These are phyloP conservation scores for Sinapis alba DNA, from an alignment of 441 rosid genomes.

Conservation along the genomic window DNA sequence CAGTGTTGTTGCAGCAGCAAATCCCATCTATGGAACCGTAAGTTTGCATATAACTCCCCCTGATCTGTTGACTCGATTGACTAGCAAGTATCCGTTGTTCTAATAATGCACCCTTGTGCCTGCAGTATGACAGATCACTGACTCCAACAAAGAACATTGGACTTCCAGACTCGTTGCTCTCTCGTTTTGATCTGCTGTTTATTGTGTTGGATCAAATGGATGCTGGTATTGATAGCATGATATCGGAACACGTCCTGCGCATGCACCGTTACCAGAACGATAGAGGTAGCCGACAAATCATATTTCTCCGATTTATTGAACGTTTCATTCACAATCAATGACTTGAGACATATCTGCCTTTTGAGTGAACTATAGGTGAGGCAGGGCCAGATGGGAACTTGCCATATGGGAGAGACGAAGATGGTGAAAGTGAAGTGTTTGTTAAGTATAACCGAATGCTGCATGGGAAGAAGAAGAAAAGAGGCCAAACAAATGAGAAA, in stretches of 20 bases:
- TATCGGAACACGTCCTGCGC: slow-evolving; percentile 94
- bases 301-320: neutral
- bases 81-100: neutral
- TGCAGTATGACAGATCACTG: slow-evolving; percentile 94
- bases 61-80: slow-evolving; percentile 14
- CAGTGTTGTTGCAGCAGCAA: slow-evolving; percentile 99
- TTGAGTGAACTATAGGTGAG: slow-evolving; percentile 54
- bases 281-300: slow-evolving; percentile 57
- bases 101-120: slow-evolving; percentile 21
- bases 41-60: slow-evolving; percentile 36
- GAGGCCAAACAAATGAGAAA: slow-evolving; percentile 69
- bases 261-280: slow-evolving; percentile 85
- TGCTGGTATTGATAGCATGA: slow-evolving; percentile 82
- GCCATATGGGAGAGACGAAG: slow-evolving; percentile 81
- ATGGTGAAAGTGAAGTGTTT: slow-evolving; percentile 78
- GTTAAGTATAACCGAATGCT: slow-evolving; percentile 89
- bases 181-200: slow-evolving; percentile 96
- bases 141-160: slow-evolving; percentile 99
- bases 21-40: slow-evolving; percentile 99
- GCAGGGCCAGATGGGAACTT: slow-evolving; percentile 63
- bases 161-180: slow-evolving; percentile 98
- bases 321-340: neutral
- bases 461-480: slow-evolving; percentile 76
- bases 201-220: slow-evolving; percentile 99
- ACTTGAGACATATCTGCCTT: slow-evolving; percentile 19